phyloP scores from a whole-genome alignment of 352 stramenopile genomes.

The Pythium grandisporangium region DNA sequence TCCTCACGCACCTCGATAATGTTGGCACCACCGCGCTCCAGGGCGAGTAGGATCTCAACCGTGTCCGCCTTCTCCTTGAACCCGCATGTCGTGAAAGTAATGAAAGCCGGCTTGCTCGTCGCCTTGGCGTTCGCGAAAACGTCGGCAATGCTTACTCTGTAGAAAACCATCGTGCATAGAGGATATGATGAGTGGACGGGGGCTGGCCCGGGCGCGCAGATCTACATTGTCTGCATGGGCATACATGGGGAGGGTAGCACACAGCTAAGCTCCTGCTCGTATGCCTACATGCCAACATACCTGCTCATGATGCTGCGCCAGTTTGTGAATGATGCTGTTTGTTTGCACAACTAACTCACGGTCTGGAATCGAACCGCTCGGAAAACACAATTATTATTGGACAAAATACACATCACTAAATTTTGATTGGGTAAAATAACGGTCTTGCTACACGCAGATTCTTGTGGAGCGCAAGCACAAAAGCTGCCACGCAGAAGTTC shows the following conservation, averaged over 20 bases:
- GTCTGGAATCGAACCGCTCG: too few species aligned
- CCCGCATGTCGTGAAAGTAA: constrained; percentile 95
- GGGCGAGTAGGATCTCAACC: constrained; percentile 92
- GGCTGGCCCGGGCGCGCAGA: too few species aligned
- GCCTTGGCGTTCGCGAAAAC: constrained; percentile 62
- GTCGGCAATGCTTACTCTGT: constrained; percentile 58
- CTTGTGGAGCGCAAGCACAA: constrained; percentile 11
- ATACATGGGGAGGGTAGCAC: too few species aligned
- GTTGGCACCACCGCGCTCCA: constrained; percentile 93
- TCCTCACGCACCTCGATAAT: constrained; percentile 87
- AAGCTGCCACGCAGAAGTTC: not conserved
- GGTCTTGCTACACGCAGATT: too few species aligned
- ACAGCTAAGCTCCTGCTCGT: too few species aligned
- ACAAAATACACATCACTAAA: not conserved
- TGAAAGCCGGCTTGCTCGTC: constrained; percentile 86
- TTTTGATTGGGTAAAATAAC: constrained; percentile 11
- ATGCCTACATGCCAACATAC: too few species aligned
- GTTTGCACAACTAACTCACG: too few species aligned
- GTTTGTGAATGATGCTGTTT: too few species aligned
- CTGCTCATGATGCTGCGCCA: constrained; percentile 17
- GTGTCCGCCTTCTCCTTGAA: constrained; percentile 94
- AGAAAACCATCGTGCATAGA: too few species aligned
- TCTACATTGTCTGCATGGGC: too few species aligned
- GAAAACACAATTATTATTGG: too few species aligned
- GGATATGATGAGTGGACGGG: too few species aligned